These are phyloP conservation scores for Talaromyces sp. DNA, from an alignment of 2,329 filamentous ascomycete genomes.

Conservation along the genomic window DNA sequence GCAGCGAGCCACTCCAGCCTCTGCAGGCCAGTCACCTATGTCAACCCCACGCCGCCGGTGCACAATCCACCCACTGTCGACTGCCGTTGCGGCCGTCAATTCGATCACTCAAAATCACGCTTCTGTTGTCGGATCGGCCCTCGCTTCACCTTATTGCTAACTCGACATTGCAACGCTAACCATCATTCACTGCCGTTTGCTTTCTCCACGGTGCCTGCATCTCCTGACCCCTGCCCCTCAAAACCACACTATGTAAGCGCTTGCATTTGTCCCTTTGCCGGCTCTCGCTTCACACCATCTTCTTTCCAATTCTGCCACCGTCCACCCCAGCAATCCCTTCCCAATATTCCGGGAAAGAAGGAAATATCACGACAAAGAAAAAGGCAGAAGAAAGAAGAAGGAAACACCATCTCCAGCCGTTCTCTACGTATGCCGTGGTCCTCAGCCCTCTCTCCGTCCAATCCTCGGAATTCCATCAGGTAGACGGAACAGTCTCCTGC, in stretches of 20 bases:
- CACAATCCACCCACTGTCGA: not conserved
- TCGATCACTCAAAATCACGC: slow-evolving; percentile 1
- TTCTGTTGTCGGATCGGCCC: slow-evolving; percentile 25
- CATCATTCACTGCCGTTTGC: slow-evolving; percentile 8
- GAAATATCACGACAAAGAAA: not conserved
- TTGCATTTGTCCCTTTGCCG: slow-evolving; percentile 6
- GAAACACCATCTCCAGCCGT: slow-evolving; percentile 1
- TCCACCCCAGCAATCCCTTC: not conserved
- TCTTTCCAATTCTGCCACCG: not conserved
- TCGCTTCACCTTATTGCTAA: slow-evolving; percentile 18
- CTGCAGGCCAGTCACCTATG: slow-evolving; percentile 9
- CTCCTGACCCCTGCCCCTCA: slow-evolving; percentile 11
- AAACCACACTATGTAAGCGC: slow-evolving; percentile 11
- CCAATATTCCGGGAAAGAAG: not conserved
- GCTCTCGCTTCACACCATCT: slow-evolving; percentile 1
- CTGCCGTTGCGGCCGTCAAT: slow-evolving; percentile 2
- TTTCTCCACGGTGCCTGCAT: slow-evolving; percentile 11
- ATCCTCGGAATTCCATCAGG: slow-evolving; percentile 9
- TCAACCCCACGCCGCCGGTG: slow-evolving; percentile 5
- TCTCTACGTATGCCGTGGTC: slow-evolving; percentile 9
- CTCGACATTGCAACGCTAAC: slow-evolving; percentile 9
- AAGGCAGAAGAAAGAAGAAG: not conserved
- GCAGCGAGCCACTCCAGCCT: slow-evolving; percentile 3
- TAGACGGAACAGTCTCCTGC: slow-evolving; percentile 7
- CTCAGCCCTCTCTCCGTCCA: slow-evolving; percentile 5